Evolutionary conservation across 139 green algal species (phyloP), one percentile per base, ranked within the genome.

Genomic region (Chlorella sp.): DNA sequence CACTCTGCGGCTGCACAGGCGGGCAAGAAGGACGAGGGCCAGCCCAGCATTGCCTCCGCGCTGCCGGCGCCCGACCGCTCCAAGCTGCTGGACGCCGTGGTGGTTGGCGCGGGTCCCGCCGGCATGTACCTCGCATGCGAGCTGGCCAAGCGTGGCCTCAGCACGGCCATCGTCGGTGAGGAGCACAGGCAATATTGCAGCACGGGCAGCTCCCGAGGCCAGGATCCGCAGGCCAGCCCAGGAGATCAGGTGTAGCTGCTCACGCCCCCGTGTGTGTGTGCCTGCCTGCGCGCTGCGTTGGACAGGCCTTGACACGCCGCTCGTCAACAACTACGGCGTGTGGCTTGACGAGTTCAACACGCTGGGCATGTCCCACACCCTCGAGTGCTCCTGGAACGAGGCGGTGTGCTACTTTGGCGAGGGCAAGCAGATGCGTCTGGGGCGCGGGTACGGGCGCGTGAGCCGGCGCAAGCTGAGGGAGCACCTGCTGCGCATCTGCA

Each of bases 301-400:
- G 26, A 24, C 84, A 90, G 92, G 91, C 3, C 83, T 82, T 22
- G 91, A 97, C 36, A 62, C 71, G 30, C 87, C 89, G 0, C 93
- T 97, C 69, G 86, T 93, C 10, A 98, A 98, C 86, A 98, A 96
- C 81, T 97, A 97, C 50, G 93, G 93, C 31, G 91, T 97, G 24
- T 96, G 90, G 91, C 74, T 81, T n/a, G 89, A 95, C 71, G 91
- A 96, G 80, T 93, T 92, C 36, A 32, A 84, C 49, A 74, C 76
- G 32, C 74, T 96, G 59, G 88, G 90, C 1, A 62, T 97, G 31
- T 66, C 77, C n/a, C 55, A 90, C 73, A 87, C 80, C 0, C 70
- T 97, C 31, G 83, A 93, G 49, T 59, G 63, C 35, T 64, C 63
- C 0, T 95, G 85, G 79, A 49, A 80, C 0, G 81, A 91, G 60